phyloP scores from a whole-genome alignment of 495 filamentous ascomycete species.

The Penicillium arizonense region DNA sequence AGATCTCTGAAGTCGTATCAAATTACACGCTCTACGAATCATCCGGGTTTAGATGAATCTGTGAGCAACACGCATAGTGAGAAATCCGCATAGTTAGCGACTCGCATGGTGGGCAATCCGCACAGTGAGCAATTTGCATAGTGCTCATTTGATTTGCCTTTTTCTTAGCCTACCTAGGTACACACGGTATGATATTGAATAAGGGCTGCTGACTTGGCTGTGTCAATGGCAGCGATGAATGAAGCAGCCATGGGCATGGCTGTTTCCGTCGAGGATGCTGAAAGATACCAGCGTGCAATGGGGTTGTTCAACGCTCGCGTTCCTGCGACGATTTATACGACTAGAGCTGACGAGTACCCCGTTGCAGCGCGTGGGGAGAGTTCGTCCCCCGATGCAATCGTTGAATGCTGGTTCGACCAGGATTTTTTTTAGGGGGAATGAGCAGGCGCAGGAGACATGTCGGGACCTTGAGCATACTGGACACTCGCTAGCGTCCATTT shows the following conservation, averaged over 20 bases:
- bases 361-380: neutral
- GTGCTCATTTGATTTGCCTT: too few relatives aligned
- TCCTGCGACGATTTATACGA: conserved; percentile 27
- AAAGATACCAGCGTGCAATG: conserved; percentile 24
- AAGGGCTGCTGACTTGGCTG: too few relatives aligned
- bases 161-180: too few relatives aligned
- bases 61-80: too few relatives aligned
- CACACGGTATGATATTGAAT: too few relatives aligned
- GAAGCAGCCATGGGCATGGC: conserved; percentile 25
- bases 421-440: conserved; percentile 9
- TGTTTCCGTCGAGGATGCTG: conserved; percentile 23
- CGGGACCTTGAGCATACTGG: conserved; percentile 27
- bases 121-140: too few relatives aligned
- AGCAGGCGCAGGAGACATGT: conserved; percentile 27
- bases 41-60: too few relatives aligned
- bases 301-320: conserved; percentile 18
- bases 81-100: too few relatives aligned
- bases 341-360: conserved; percentile 8
- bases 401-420: conserved; percentile 12
- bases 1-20: too few relatives aligned
- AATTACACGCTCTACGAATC: too few relatives aligned
- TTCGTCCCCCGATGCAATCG: neutral
- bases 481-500: conserved; percentile 23
- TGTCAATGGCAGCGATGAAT: conserved; percentile 17
- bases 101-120: too few relatives aligned